Conservation (phyloP, 2,329 filamentous ascomycete species). For the Clarireedia hainanense region DNA sequence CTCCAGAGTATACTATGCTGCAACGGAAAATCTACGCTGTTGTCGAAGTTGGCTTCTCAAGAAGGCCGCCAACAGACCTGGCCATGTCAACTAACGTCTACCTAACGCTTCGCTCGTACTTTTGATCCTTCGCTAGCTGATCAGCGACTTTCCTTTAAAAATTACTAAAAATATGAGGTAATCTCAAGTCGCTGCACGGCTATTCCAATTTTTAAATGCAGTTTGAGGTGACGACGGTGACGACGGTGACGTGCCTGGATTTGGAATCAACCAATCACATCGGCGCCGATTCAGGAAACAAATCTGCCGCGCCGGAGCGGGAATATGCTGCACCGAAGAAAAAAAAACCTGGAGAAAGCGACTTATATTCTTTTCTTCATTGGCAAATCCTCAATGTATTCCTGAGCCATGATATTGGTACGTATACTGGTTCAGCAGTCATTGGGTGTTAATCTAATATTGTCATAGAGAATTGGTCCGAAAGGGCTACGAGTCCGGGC, state of each 20-base stretch:
- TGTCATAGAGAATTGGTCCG: slow-evolving; percentile 18
- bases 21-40: background rate
- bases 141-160: background rate
- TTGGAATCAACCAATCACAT: slow-evolving; percentile 1
- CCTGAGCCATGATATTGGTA: slow-evolving; percentile 9
- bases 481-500: slow-evolving; percentile 25
- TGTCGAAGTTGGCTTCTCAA: background rate
- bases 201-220: no score
- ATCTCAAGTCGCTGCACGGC: no score
- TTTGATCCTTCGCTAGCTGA: slow-evolving; percentile 2
- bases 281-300: slow-evolving; percentile 1
- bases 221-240: no score
- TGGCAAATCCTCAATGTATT: slow-evolving; percentile 3
- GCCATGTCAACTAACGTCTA: background rate
- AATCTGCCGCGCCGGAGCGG: background rate
- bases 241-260: no score
- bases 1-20: background rate
- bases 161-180: no score
- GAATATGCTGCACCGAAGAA: background rate
- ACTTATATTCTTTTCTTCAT: background rate
- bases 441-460: background rate
- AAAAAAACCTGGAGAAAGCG: slow-evolving; percentile 4
- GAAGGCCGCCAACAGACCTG: background rate
- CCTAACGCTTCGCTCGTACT: background rate
- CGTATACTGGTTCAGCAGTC: background rate